Base-by-base conservation (phyloP, 2,329 filamentous ascomycete genomes). In the Pseudogymnoascus sp. region DNA sequence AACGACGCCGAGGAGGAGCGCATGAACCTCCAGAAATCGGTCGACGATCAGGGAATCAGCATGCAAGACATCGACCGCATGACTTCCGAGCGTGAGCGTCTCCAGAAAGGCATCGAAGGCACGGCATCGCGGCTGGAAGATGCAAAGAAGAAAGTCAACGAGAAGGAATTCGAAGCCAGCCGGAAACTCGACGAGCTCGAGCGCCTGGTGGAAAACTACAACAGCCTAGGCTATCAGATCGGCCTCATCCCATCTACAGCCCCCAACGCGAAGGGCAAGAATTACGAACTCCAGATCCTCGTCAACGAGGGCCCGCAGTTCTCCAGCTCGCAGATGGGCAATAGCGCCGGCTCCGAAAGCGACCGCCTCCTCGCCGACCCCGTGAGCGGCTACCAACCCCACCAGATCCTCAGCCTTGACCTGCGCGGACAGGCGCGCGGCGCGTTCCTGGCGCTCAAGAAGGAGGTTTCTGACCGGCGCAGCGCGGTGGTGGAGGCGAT, bases 21-120 rank as follows among this genome's bases (percentile, higher is more conserved):
- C 66, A 79, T 85, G 44, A 82, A 83, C 31, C 81, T 99, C 8
- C 93, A 97, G 74, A 86, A 88, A 64, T 87, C 89, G 31, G 92
- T 99, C 28, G 94, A 97, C 75, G 87, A 89, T 69, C 91, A 96
- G 73, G 94, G 94, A 2, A 92, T 99, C 73, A 95, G 92, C 71
- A 95, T 97, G 77, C 90, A 94, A 77, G 94, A 99, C 82, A 97
- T 99, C 73, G 94, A 99, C 81, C 91, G 94, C 75, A 97, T 99
- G 93, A 96, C 92, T 69, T 88, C 90, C 37, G 94, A 99, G 75
- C 87, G 92, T 62, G 94, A 99, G 71, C 87, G 94, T 56, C 82
- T 99, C n/a, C 91, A 96, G 67, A 92, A 89, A 70, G 90, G 88
- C 44, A 88, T 96, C 50, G 91, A 96, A 69, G 84, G 87, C 1